phyloP scores from a whole-genome alignment of 805 yeast species.

The Candida sithepensis region DNA sequence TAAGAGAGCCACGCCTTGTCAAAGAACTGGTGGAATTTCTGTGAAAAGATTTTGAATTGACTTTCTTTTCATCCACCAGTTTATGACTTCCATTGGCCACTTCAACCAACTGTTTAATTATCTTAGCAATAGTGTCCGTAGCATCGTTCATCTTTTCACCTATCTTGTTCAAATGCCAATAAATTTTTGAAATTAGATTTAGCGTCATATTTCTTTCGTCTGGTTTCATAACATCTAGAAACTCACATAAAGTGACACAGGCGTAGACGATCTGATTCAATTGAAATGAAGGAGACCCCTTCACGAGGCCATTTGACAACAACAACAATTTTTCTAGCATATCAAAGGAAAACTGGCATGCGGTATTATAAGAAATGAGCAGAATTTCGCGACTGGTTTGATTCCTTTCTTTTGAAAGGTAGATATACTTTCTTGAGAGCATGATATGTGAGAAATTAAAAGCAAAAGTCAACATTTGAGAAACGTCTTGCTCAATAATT shows the following conservation, averaged over 20 bases:
- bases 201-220: constrained; percentile 40
- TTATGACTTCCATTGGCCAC: constrained; percentile 32
- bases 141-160: constrained; percentile 58
- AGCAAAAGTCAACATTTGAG: constrained; percentile 45
- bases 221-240: constrained; percentile 35
- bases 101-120: constrained; percentile 49
- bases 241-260: constrained; percentile 49
- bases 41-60: neutral
- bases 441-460: constrained; percentile 46
- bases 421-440: constrained; percentile 34
- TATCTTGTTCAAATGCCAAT: constrained; percentile 56
- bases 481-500: constrained; percentile 43
- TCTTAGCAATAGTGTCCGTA: constrained; percentile 55
- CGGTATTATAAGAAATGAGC: constrained; percentile 32
- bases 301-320: constrained; percentile 43
- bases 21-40: neutral
- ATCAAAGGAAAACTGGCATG: constrained; percentile 42
- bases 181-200: constrained; percentile 47
- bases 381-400: neutral
- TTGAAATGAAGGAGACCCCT: constrained; percentile 53
- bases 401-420: constrained; percentile 1
- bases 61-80: neutral
- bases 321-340: constrained; percentile 42
- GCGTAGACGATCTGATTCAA: constrained; percentile 53
- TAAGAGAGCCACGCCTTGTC: constrained; percentile 5